Base-by-base conservation (phyloP, 2,329 filamentous ascomycete genomes). In the Alternaria incomplexa region DNA sequence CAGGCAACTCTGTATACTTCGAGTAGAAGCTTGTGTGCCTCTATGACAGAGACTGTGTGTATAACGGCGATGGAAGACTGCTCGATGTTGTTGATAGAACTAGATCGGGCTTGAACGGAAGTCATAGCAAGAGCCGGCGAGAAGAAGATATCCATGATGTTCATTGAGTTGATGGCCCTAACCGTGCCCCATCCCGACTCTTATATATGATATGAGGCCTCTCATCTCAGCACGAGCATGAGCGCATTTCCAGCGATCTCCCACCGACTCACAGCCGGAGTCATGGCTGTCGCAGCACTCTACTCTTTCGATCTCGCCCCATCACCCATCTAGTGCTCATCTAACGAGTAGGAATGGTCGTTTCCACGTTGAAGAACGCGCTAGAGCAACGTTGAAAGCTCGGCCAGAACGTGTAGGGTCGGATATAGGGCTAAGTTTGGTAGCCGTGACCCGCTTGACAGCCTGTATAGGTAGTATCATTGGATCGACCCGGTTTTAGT, bases 381-480 rank as follows among this genome's bases (percentile, higher is more conserved):
- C 53, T 51, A 61, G 48, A 63, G 60, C 56, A 52, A 64, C 58
- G 55, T 46, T 46, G 56, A 26, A 58, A 58, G 56, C 56, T 51
- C 54, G 55, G 58, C 61, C 55, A 66, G 65, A 68, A 66, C 56
- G 56, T 54, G 26, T 22, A 56, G 48, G 45, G 47, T 40, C 32
- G 46, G 40, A 56, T 55, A 52, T 26, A 48, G 48, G 47, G 51
- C 64, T 69, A 66, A 66, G 51, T 64, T 68, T 69, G 63, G 50
- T 56, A 50, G 55, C 43, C 47, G 36, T 56, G 43, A 47, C 20
- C 55, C 43, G 48, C 48, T 52, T 26, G 20, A 61, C 32, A 20
- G 47, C 50, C 56, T 26, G 22, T 48, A 40, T 36, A 28, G 50
- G 36, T 43, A 32, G 20, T 12, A 12, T 56, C n/a, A 61, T 68